phyloP scores from a whole-genome alignment of 163 green algal species.

The Scenedesmus sp. region DNA sequence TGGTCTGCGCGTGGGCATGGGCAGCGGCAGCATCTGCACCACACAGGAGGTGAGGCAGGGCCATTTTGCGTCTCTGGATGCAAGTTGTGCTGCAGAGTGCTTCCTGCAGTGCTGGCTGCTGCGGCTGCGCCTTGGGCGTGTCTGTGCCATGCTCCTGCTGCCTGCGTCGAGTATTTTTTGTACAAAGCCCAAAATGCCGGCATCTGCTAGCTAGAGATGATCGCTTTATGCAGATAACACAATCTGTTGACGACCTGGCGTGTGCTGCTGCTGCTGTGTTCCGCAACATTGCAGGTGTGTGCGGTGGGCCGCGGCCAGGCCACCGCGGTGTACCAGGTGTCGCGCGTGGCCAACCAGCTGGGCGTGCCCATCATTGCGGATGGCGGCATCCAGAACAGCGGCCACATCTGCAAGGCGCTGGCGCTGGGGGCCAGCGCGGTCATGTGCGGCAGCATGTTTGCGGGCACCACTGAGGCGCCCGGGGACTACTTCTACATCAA shows the following conservation, averaged over 20 bases:
- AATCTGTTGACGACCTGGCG: too few species aligned
- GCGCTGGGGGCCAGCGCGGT: conserved; percentile 94
- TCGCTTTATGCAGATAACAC: too few species aligned
- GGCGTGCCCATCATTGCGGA: conserved; percentile 97
- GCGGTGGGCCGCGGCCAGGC: conserved; percentile 97
- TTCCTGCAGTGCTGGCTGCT: too few species aligned
- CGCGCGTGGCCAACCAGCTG: conserved; percentile 70
- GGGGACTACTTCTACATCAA: conserved; percentile 91
- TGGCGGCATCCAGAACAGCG: conserved; percentile 96
- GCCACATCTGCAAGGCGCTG: conserved; percentile 91
- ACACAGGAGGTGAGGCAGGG: conserved; percentile 94
- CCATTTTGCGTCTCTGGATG: too few species aligned
- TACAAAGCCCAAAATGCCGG: too few species aligned
- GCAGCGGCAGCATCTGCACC: conserved; percentile 98
- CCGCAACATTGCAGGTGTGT: conserved; percentile 80
- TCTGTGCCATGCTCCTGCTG: too few species aligned
- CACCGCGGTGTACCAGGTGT: conserved; percentile 94
- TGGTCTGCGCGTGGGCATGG: conserved; percentile 97
- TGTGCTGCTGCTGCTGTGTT: conserved; percentile 11
- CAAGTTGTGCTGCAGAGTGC: neutral
- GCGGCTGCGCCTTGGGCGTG: too few species aligned
- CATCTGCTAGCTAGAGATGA: too few species aligned
- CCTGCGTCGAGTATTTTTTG: too few species aligned
- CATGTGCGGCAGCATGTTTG: conserved; percentile 98
- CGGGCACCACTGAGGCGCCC: conserved; percentile 94